Evolutionary conservation across 148 eudicot genomes (phyloP).

Genomic region (Amaranthus palmeri): DNA sequence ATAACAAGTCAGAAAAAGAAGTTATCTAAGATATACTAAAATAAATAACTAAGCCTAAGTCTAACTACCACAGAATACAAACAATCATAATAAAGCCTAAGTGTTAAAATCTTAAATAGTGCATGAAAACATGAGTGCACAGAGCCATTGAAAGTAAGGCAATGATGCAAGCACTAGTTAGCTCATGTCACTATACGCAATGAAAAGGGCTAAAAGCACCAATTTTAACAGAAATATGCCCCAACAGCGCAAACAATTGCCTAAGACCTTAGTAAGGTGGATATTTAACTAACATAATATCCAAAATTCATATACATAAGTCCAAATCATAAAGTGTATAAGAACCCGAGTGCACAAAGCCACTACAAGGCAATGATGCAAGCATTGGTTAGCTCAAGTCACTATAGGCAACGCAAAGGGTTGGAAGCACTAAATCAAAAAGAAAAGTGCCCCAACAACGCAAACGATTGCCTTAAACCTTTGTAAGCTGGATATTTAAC

Average conservation of each 20-base stretch:
- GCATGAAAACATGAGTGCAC: constrained; percentile 35
- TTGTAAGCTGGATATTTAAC: neutral
- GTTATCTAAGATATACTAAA: neutral
- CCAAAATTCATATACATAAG: neutral
- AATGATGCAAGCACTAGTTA: constrained; percentile 9
- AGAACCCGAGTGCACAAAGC: neutral
- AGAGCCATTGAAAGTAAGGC: constrained; percentile 6
- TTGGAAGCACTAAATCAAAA: constrained; percentile 7
- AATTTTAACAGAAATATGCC: neutral
- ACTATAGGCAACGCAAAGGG: constrained; percentile 9
- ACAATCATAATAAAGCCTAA: neutral
- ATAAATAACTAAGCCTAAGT: neutral
- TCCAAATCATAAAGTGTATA: neutral
- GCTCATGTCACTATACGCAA: neutral
- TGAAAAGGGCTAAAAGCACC: constrained; percentile 12
- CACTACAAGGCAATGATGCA: constrained; percentile 1
- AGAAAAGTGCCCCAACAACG: constrained; percentile 9
- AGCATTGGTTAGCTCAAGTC: constrained; percentile 12
- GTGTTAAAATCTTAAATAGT: neutral
- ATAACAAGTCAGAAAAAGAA: neutral
- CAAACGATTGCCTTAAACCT: constrained; percentile 11
- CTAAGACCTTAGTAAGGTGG: neutral
- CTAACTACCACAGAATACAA: neutral
- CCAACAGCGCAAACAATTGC: constrained; percentile 15
- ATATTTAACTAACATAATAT: neutral